Conservation (phyloP, 2,329 filamentous ascomycete species). For the Clonostachys rosea region DNA sequence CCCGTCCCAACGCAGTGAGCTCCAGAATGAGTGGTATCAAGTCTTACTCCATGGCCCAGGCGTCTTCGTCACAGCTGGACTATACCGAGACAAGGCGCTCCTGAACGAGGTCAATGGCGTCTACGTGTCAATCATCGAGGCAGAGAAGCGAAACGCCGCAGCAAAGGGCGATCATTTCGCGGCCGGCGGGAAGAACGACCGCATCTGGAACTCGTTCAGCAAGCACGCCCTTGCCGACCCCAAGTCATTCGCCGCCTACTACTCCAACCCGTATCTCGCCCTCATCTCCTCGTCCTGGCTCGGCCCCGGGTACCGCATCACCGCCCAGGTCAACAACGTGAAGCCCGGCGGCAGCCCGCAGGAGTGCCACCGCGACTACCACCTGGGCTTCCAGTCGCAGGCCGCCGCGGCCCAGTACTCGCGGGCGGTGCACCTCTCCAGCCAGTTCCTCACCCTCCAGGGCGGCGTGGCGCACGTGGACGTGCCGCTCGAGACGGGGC, state of each 20-base stretch:
- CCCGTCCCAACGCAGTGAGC: slow-evolving; percentile 15
- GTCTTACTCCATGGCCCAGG: slow-evolving; percentile 52
- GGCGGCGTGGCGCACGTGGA: slow-evolving; percentile 59
- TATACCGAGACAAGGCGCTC: slow-evolving; percentile 35
- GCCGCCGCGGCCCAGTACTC: slow-evolving; percentile 41
- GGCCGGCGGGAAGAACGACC: slow-evolving; percentile 45
- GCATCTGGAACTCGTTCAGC: slow-evolving; percentile 63
- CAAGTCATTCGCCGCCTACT: slow-evolving; percentile 49
- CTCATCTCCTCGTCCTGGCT: slow-evolving; percentile 51
- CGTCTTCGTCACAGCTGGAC: slow-evolving; percentile 50
- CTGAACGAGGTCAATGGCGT: slow-evolving; percentile 40
- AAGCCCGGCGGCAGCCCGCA: slow-evolving; percentile 54
- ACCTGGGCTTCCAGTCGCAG: slow-evolving; percentile 56
- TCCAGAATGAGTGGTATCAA: slow-evolving; percentile 59
- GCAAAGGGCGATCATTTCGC: slow-evolving; percentile 58
- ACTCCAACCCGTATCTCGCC: slow-evolving; percentile 53
- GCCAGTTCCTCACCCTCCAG: slow-evolving; percentile 55
- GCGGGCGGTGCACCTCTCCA: slow-evolving; percentile 44
- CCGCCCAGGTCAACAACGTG: slow-evolving; percentile 59
- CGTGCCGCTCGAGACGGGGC: slow-evolving; percentile 53
- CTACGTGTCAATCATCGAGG: slow-evolving; percentile 42
- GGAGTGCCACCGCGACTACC: slow-evolving; percentile 57
- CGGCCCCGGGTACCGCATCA: slow-evolving; percentile 55
- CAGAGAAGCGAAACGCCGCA: slow-evolving; percentile 25
- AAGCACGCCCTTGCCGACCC: slow-evolving; percentile 53